Conservation (phyloP, 148 eudicot species). For the Chenopodium album region DNA sequence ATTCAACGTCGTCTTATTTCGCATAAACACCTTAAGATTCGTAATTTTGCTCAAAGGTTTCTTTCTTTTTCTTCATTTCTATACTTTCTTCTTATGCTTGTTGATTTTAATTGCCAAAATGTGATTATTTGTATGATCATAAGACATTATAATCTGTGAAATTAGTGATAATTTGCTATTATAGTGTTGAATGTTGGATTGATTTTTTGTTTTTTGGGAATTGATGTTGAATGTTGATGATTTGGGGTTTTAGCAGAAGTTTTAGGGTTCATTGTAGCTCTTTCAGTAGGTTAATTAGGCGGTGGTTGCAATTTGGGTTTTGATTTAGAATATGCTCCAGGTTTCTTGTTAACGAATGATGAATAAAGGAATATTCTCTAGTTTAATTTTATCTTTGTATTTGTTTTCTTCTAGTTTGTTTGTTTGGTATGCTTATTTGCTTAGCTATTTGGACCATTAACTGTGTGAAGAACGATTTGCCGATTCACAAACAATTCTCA, state of each 20-base stretch:
- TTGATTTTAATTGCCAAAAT: neutral
- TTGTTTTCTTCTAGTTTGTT: neutral
- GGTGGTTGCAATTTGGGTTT: neutral
- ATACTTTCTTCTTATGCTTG: neutral
- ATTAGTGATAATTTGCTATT: neutral
- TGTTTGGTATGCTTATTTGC: neutral
- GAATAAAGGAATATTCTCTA: constrained; percentile 16
- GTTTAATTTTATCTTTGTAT: neutral
- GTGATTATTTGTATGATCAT: neutral
- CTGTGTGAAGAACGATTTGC: neutral
- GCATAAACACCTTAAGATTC: constrained; percentile 52
- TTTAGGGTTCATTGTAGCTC: neutral
- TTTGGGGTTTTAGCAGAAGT: neutral
- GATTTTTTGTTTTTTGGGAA: neutral
- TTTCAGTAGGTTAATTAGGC: neutral
- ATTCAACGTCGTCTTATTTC: constrained; percentile 67
- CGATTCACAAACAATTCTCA: too few species aligned
- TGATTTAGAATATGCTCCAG: constrained; percentile 20
- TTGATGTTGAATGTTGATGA: neutral
- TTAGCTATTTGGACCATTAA: neutral
- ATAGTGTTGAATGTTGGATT: neutral
- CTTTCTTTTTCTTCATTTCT: neutral
- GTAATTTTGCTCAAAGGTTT: constrained; percentile 66
- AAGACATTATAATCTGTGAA: neutral
- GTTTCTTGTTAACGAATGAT: neutral